phyloP scores from a whole-genome alignment of 2,329 filamentous ascomycete genomes.

The Xylariales sp. region DNA sequence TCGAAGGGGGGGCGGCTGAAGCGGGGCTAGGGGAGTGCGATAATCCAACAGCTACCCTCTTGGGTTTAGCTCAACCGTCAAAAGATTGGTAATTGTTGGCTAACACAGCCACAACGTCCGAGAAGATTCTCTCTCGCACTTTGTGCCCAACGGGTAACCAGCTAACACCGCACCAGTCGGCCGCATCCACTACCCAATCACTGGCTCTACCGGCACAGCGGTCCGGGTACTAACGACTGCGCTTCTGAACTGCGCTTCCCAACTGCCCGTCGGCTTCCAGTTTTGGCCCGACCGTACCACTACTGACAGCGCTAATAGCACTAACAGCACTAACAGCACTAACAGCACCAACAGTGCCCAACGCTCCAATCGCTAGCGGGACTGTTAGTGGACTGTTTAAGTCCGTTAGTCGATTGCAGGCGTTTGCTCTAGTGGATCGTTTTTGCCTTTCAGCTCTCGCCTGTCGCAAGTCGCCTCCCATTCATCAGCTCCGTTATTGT shows the following conservation, averaged over 20 bases:
- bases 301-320: too few species aligned
- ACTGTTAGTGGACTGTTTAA: too few species aligned
- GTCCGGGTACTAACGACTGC: constrained; percentile 28
- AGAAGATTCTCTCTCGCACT: constrained; percentile 45
- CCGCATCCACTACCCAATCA: constrained; percentile 13
- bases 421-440: constrained; percentile 21
- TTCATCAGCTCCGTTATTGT: constrained; percentile 25
- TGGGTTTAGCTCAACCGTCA: neutral
- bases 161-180: neutral
- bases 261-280: constrained; percentile 27
- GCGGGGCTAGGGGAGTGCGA: constrained; percentile 36
- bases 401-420: too few species aligned
- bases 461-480: constrained; percentile 29
- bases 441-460: constrained; percentile 32
- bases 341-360: constrained; percentile 10
- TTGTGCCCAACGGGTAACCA: constrained; percentile 35
- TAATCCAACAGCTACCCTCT: constrained; percentile 32
- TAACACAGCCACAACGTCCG: constrained; percentile 48
- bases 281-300: constrained; percentile 2
- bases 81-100: constrained; percentile 18
- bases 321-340: too few species aligned
- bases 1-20: constrained; percentile 16
- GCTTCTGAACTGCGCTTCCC: too few species aligned
- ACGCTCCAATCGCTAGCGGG: constrained; percentile 9
- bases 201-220: constrained; percentile 37